These are phyloP conservation scores for Phytophthora boehmeriae DNA, from an alignment of 352 stramenopile species.

Conservation along the genomic window DNA sequence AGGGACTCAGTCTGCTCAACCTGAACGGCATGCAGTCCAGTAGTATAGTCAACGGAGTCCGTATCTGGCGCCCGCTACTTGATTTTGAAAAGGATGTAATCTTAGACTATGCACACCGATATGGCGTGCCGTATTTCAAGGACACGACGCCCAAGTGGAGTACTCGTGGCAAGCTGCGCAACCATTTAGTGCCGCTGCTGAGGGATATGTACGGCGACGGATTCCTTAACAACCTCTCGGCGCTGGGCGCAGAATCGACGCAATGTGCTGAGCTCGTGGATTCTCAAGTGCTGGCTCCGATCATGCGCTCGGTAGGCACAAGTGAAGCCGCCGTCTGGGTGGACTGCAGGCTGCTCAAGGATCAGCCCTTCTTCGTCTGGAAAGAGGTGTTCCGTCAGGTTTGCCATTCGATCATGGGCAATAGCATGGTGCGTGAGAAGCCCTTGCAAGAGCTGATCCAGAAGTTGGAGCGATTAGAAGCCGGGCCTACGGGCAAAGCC, in stretches of 20 bases:
- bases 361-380: conserved; percentile 87
- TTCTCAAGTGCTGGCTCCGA: conserved; percentile 55
- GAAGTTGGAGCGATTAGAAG: conserved; percentile 63
- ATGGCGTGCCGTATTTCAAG: conserved; percentile 97
- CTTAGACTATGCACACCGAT: conserved; percentile 95
- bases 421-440: conserved; percentile 87
- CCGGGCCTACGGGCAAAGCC: conserved; percentile 22
- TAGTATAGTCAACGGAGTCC: conserved; percentile 73
- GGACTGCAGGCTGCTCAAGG: conserved; percentile 52
- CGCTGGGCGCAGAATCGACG: conserved; percentile 77
- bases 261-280: conserved; percentile 80
- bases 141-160: conserved; percentile 97
- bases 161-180: conserved; percentile 96
- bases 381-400: conserved; percentile 86
- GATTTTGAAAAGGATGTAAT: conserved; percentile 94
- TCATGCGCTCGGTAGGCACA: conserved; percentile 60
- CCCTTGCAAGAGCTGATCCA: conserved; percentile 75
- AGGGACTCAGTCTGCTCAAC: conserved; percentile 92
- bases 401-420: conserved; percentile 82
- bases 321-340: conserved; percentile 78
- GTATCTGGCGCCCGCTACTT: conserved; percentile 94
- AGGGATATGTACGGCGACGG: conserved; percentile 95
- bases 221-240: conserved; percentile 84
- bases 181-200: conserved; percentile 93
- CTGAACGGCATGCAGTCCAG: conserved; percentile 94